These are phyloP conservation scores for Poronia punctata DNA, from an alignment of 495 filamentous ascomycete species.

Conservation along the genomic window DNA sequence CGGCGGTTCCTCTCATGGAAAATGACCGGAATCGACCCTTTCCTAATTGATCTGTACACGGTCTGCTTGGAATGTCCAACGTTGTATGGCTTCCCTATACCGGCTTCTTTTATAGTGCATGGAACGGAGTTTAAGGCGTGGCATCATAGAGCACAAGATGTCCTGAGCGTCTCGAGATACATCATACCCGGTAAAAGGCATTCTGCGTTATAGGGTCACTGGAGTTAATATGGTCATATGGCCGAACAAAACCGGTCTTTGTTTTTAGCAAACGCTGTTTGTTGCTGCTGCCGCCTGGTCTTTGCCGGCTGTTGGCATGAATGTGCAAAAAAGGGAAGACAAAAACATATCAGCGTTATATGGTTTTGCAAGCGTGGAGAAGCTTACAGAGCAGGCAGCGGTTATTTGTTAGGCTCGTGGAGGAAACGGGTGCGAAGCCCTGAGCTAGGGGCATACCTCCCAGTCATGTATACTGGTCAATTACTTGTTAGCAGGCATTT, in stretches of 20 bases:
- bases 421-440: too few relatives aligned
- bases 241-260: slow-evolving; percentile 15
- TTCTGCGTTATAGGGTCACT: slow-evolving; percentile 23
- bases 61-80: background rate
- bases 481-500: too few relatives aligned
- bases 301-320: slow-evolving; percentile 4
- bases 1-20: slow-evolving; percentile 15
- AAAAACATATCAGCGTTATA: too few relatives aligned
- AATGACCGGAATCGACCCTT: slow-evolving; percentile 15
- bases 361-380: too few relatives aligned
- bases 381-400: too few relatives aligned
- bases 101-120: slow-evolving; percentile 20
- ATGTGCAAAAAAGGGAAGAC: slow-evolving; percentile 2
- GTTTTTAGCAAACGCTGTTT: slow-evolving; percentile 14
- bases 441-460: too few relatives aligned
- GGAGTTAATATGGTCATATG: slow-evolving; percentile 22
- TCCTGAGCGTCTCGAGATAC: slow-evolving; percentile 18
- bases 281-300: slow-evolving; percentile 1
- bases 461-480: too few relatives aligned
- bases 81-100: background rate
- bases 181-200: slow-evolving; percentile 31
- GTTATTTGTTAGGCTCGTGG: too few relatives aligned
- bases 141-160: slow-evolving; percentile 23
- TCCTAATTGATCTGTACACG: background rate
- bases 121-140: slow-evolving; percentile 23